phyloP scores from a whole-genome alignment of 768 basidiomycete species.

The Gloeophyllum trabeum region DNA sequence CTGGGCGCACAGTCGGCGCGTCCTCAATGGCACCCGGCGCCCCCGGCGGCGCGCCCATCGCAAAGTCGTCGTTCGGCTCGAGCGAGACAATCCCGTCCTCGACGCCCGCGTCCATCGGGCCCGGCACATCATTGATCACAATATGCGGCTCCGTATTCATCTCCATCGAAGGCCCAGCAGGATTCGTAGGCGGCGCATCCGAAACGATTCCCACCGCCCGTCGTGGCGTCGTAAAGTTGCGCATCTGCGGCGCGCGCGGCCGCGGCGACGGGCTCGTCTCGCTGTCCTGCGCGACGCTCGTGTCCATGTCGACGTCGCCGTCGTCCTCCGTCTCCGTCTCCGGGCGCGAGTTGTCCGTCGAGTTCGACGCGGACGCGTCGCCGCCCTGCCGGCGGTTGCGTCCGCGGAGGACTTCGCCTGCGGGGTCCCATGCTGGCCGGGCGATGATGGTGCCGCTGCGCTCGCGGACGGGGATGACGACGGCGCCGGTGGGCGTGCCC shows the following conservation, averaged over 20 bases:
- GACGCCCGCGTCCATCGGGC: slow-evolving; percentile 35
- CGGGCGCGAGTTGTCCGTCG: slow-evolving; percentile 41
- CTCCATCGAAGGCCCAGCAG: slow-evolving; percentile 23
- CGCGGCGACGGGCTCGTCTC: slow-evolving; percentile 18
- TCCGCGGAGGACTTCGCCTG: background rate
- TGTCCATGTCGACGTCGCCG: slow-evolving; percentile 49
- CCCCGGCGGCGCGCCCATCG: slow-evolving; percentile 84
- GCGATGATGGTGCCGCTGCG: slow-evolving; percentile 70
- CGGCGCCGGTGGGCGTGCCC: slow-evolving; percentile 50
- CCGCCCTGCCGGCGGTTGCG: slow-evolving; percentile 6
- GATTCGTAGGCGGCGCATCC: slow-evolving; percentile 17
- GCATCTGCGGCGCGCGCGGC: slow-evolving; percentile 16
- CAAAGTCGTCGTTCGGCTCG: slow-evolving; percentile 80
- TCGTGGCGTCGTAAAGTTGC: slow-evolving; percentile 21
- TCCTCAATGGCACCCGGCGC: slow-evolving; percentile 69
- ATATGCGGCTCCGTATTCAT: slow-evolving; percentile 38
- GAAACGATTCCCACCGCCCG: slow-evolving; percentile 38
- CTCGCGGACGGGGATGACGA: slow-evolving; percentile 50
- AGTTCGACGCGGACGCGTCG: slow-evolving; percentile 15
- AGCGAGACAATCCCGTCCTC: slow-evolving; percentile 70
- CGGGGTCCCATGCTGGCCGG: slow-evolving; percentile 45
- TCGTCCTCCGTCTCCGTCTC: slow-evolving; percentile 79
- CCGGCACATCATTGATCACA: slow-evolving; percentile 37
- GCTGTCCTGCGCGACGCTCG: slow-evolving; percentile 19
- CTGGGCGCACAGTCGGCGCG: background rate